Percentiles rank a stretch among this genome's conserved stretches.
These are phyloP conservation scores for Begonia loranthoides DNA, from an alignment of 306 rosid species.

Conservation along the genomic window DNA sequence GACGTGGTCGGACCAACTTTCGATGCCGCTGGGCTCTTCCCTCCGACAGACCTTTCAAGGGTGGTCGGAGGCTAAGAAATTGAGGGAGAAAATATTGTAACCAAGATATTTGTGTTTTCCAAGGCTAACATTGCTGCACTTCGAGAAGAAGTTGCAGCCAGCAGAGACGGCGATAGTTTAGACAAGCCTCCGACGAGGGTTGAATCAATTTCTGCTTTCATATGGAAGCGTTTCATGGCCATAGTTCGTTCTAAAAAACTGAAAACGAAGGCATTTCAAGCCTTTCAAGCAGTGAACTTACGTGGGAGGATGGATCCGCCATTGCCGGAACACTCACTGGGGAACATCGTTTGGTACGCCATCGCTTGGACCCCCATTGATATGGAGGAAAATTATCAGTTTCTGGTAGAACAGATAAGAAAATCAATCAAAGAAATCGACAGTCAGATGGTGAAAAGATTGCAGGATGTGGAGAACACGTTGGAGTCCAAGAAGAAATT, in stretches of 20 bases:
- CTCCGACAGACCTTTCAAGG: constrained; percentile 3
- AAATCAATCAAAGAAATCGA: neutral
- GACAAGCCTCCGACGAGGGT: constrained; percentile 19
- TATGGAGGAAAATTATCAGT: neutral
- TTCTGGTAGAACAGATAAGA: neutral
- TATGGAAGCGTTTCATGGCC: constrained; percentile 5
- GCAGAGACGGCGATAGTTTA: neutral
- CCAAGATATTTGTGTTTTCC: constrained; percentile 16
- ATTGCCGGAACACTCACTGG: constrained; percentile 11
- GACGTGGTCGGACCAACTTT: neutral
- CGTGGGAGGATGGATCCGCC: no score
- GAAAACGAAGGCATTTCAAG: neutral
- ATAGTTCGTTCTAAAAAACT: no score
- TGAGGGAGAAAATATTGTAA: constrained; percentile 1
- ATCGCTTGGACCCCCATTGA: constrained; percentile 1
- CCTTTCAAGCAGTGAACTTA: neutral
- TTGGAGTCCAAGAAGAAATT: neutral
- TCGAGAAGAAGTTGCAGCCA: constrained; percentile 5
- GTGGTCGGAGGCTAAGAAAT: neutral
- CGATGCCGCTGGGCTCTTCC: constrained; percentile 15
- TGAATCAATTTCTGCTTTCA: constrained; percentile 31
- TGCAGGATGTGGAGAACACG: neutral
- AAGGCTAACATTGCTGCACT: constrained; percentile 1
- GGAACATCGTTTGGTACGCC: constrained; percentile 14
- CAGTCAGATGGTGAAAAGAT: neutral